A percentile compares a stretch with the other conserved stretches of the same genome.
phyloP scores from a whole-genome alignment of 805 yeast species.

The Saccharomycopsis fermentans region DNA sequence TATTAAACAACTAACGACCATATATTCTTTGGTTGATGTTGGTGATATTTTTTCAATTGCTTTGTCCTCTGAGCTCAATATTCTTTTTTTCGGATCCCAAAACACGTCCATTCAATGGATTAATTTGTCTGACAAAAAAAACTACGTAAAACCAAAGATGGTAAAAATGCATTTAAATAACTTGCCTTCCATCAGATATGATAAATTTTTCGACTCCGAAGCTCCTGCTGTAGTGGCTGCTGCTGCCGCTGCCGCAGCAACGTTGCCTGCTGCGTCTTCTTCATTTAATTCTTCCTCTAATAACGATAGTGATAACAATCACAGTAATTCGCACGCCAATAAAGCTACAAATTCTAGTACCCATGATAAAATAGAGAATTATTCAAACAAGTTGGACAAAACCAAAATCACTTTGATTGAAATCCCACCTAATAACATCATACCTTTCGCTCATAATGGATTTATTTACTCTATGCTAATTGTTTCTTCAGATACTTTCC shows the following conservation, averaged over 20 bases:
- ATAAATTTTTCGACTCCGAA: conserved; percentile 79
- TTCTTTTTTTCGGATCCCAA: conserved; percentile 81
- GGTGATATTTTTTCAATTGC: conserved; percentile 87
- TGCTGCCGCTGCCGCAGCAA: not conserved
- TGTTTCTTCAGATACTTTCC: conserved; percentile 19
- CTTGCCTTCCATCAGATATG: conserved; percentile 59
- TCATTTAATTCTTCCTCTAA: not conserved
- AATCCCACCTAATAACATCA: conserved; percentile 53
- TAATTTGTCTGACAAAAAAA: conserved; percentile 24
- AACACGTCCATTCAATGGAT: conserved; percentile 83
- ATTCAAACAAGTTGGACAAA: conserved; percentile 12
- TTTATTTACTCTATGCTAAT: conserved; percentile 53
- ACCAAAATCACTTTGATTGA: conserved; percentile 38
- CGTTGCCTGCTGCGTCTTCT: not conserved
- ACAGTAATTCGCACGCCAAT: not conserved
- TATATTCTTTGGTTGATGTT: conserved; percentile 76
- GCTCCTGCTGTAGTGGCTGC: not conserved
- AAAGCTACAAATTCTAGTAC: conserved; percentile 20
- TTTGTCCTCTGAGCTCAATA: conserved; percentile 49
- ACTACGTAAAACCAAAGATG: conserved; percentile 18
- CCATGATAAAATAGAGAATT: conserved; percentile 12
- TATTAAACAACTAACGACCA: conserved; percentile 48
- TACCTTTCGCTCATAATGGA: conserved; percentile 85
- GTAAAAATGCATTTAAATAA: conserved; percentile 25
- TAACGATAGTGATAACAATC: not conserved